Percentiles rank a stretch among this genome's conserved stretches.
phyloP scores from a whole-genome alignment of 371 early-diverging fungal genomes.

The Mucor velutinosus region DNA sequence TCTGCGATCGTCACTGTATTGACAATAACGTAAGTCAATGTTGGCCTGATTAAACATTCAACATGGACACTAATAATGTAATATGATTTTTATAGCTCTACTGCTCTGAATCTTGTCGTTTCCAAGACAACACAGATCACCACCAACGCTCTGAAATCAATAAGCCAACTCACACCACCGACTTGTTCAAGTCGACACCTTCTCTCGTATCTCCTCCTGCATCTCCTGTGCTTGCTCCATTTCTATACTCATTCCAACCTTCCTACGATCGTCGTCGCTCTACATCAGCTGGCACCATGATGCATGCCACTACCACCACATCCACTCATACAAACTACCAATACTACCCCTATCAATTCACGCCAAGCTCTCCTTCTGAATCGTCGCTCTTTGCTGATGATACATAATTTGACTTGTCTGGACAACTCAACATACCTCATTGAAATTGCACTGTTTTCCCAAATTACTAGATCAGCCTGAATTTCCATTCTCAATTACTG shows the following conservation, averaged over 20 bases:
- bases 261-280: constrained; percentile 16
- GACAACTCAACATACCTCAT: background rate
- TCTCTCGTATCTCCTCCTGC: constrained; percentile 18
- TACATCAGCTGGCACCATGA: constrained; percentile 10
- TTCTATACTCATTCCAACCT: constrained; percentile 19
- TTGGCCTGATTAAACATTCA: background rate
- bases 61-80: background rate
- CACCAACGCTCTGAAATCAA: background rate
- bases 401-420: constrained; percentile 8
- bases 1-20: constrained; percentile 32
- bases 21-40: constrained; percentile 20
- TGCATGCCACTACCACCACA: background rate
- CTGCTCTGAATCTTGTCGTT: constrained; percentile 25
- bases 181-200: constrained; percentile 10
- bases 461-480: background rate
- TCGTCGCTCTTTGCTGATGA: constrained; percentile 23
- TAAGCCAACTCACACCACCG: constrained; percentile 1
- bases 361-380: constrained; percentile 22
- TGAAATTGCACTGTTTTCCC: constrained; percentile 1
- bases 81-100: constrained; percentile 23
- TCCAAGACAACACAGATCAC: constrained; percentile 13
- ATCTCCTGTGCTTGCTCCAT: constrained; percentile 21
- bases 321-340: constrained; percentile 9
- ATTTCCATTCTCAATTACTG: background rate
- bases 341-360: constrained; percentile 18